phyloP scores from a whole-genome alignment of 257 asterid genomes.

The Craterostigma plantagineum region DNA sequence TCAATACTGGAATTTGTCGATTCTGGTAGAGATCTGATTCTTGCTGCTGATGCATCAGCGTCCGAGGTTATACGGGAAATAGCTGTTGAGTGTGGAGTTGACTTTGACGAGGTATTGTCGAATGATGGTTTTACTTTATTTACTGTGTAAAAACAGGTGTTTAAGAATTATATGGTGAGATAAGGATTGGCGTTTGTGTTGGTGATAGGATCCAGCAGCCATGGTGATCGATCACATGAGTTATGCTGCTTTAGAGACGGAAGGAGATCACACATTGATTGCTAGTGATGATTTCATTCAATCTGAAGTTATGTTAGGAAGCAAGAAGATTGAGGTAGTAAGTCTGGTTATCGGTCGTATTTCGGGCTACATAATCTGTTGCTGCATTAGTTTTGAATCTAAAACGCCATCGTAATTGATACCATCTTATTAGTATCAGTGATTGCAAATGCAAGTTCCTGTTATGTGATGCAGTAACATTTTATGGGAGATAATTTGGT shows the following conservation, averaged over 20 bases:
- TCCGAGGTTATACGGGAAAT: constrained; percentile 69
- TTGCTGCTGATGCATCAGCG: constrained; percentile 54
- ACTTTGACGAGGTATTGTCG: constrained; percentile 57
- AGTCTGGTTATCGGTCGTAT: background rate
- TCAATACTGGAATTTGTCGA: constrained; percentile 55
- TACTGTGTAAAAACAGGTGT: background rate
- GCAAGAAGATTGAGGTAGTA: constrained; percentile 51
- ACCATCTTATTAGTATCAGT: too few relatives aligned
- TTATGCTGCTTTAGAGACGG: constrained; percentile 43
- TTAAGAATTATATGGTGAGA: background rate
- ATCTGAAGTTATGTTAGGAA: constrained; percentile 61
- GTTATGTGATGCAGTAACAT: too few relatives aligned
- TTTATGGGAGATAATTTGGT: too few relatives aligned
- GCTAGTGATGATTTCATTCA: constrained; percentile 46
- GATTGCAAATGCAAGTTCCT: too few relatives aligned
- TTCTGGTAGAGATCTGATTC: constrained; percentile 64
- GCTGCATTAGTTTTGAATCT: too few relatives aligned
- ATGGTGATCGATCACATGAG: constrained; percentile 62
- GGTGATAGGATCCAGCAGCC: constrained; percentile 47
- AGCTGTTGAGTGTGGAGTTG: constrained; percentile 73
- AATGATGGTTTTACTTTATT: background rate
- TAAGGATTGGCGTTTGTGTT: background rate
- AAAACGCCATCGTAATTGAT: too few relatives aligned
- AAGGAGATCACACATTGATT: constrained; percentile 58
- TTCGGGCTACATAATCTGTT: constrained; percentile 1